A percentile compares a stretch with the other conserved stretches of the same genome.
phyloP scores from a whole-genome alignment of 1,139 yeast species.

The Suhomyces coccinellae region DNA sequence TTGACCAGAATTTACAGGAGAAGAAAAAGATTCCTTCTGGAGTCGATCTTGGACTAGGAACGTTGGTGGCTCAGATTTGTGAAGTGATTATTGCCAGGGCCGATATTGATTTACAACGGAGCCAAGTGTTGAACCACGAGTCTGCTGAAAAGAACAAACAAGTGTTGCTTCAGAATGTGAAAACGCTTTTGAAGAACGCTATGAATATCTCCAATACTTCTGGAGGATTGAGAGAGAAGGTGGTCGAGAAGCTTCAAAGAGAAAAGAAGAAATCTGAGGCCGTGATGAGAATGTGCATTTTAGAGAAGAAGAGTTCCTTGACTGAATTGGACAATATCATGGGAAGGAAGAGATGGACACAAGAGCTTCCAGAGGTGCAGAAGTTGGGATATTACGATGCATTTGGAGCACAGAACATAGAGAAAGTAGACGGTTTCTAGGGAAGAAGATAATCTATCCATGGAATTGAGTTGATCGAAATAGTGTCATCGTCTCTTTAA shows the following conservation, averaged over 20 bases:
- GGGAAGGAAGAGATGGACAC: slow-evolving; percentile 36
- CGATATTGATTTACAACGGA: slow-evolving; percentile 54
- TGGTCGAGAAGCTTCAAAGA: slow-evolving; percentile 43
- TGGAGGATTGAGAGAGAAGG: slow-evolving; percentile 54
- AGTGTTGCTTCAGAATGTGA: slow-evolving; percentile 39
- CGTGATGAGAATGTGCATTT: slow-evolving; percentile 43
- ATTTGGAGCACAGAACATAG: slow-evolving; percentile 20
- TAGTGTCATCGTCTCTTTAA: too few relatives aligned
- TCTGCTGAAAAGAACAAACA: slow-evolving; percentile 30
- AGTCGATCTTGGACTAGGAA: slow-evolving; percentile 32
- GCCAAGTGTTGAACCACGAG: slow-evolving; percentile 30
- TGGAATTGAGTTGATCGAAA: too few relatives aligned
- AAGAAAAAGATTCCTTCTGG: slow-evolving; percentile 21
- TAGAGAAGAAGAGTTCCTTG: slow-evolving; percentile 38
- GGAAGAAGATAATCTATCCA: not conserved
- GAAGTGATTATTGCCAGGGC: slow-evolving; percentile 50
- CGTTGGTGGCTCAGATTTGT: slow-evolving; percentile 41
- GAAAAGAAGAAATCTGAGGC: slow-evolving; percentile 48
- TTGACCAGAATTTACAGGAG: slow-evolving; percentile 22
- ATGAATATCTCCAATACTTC: slow-evolving; percentile 44
- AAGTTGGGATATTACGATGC: slow-evolving; percentile 32
- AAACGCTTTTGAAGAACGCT: slow-evolving; percentile 47
- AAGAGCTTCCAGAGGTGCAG: slow-evolving; percentile 27
- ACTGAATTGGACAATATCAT: slow-evolving; percentile 41
- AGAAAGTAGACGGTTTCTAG: not conserved